phyloP scores from a whole-genome alignment of 139 green algal genomes.

The Ettlia oleoabundans region DNA sequence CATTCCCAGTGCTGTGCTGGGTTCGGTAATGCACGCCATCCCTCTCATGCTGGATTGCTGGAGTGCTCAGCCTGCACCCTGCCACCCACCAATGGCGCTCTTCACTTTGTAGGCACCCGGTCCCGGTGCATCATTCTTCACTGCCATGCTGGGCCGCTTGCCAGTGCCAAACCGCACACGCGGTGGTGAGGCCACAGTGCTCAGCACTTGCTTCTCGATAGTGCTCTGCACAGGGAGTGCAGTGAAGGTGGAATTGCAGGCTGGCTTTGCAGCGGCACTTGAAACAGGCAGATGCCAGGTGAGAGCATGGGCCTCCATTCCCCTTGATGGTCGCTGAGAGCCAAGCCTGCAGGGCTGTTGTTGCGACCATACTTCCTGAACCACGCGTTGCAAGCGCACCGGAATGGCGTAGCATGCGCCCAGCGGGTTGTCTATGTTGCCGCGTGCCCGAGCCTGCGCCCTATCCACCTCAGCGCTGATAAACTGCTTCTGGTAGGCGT shows the following conservation, averaged over 20 bases:
- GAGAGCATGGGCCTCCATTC: too few relatives aligned
- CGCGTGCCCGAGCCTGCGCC: conserved; percentile 35
- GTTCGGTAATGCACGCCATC: too few relatives aligned
- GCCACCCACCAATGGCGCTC: conserved; percentile 19
- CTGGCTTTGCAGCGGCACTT: too few relatives aligned
- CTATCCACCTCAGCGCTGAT: conserved; percentile 41
- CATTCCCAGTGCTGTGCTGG: too few relatives aligned
- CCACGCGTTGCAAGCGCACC: conserved; percentile 2
- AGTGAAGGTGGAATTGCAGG: too few relatives aligned
- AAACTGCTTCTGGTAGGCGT: conserved; percentile 30
- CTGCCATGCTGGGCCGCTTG: conserved; percentile 48
- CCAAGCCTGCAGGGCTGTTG: not conserved
- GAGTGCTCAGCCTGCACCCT: not conserved
- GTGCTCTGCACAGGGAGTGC: conserved; percentile 20
- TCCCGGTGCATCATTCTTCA: conserved; percentile 36
- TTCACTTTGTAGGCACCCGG: conserved; percentile 56
- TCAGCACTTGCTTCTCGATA: conserved; percentile 32
- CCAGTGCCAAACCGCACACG: conserved; percentile 41
- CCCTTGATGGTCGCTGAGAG: too few relatives aligned
- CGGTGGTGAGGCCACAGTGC: conserved; percentile 31
- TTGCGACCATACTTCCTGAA: not conserved
- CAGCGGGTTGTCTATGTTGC: conserved; percentile 48
- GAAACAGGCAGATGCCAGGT: too few relatives aligned
- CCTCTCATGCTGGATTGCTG: not conserved
- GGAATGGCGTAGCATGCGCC: conserved; percentile 45